phyloP scores from a whole-genome alignment of 176 grass and related monocot genomes.

The Carex littledalei region DNA sequence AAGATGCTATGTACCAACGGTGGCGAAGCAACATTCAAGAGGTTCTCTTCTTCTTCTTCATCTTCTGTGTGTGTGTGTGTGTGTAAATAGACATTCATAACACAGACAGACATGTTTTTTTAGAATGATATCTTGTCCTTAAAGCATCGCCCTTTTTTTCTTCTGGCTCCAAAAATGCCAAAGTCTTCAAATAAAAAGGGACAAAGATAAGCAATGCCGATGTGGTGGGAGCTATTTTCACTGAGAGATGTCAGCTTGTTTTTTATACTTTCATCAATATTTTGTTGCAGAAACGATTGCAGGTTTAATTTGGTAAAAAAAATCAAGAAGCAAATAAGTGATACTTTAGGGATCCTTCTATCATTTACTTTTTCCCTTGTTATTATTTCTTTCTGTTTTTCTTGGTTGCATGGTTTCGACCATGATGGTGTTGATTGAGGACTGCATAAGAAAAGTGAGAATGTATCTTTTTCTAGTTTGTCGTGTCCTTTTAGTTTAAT shows the following conservation, averaged over 20 bases:
- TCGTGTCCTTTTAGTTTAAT: background rate
- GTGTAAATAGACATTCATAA: background rate
- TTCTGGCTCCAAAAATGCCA: background rate
- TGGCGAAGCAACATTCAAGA: slow-evolving; percentile 95
- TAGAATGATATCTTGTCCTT: background rate
- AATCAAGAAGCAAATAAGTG: background rate
- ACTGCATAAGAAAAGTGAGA: background rate
- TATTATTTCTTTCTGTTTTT: background rate
- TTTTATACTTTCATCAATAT: background rate
- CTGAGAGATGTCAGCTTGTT: background rate
- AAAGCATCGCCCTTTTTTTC: background rate
- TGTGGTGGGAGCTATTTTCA: background rate
- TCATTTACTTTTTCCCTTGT: background rate
- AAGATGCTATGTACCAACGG: slow-evolving; percentile 84
- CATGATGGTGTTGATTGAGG: background rate
- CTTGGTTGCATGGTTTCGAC: background rate
- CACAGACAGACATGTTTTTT: background rate
- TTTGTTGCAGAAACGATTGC: background rate
- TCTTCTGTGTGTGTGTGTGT: background rate
- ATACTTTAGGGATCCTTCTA: background rate
- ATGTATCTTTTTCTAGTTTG: background rate
- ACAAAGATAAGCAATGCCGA: background rate
- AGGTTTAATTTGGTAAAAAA: background rate
- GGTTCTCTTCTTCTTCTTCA: slow-evolving; percentile 41
- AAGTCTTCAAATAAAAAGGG: background rate